Percentiles rank a stretch among this genome's conserved stretches.
Evolutionary conservation across 257 asterid species (phyloP).

Genomic region (Jasminum sambac): DNA sequence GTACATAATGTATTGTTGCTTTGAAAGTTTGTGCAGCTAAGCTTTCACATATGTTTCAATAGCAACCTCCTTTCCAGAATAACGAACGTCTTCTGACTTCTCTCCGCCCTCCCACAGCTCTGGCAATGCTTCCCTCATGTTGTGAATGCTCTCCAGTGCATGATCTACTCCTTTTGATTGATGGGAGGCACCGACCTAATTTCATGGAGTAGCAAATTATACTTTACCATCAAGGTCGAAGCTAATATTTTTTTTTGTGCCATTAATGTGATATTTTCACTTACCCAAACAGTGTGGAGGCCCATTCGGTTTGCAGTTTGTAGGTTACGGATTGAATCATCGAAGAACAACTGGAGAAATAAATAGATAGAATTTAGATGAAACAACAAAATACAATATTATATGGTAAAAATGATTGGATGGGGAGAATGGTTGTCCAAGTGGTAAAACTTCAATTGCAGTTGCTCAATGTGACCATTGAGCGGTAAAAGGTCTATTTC

Average conservation of each 20-base stretch:
- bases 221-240: not conserved
- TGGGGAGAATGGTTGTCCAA: not conserved
- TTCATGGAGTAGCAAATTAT: slow-evolving; percentile 9
- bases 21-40: slow-evolving; percentile 17
- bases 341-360: slow-evolving; percentile 70
- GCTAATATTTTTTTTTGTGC: not conserved
- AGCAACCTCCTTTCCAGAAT: slow-evolving; percentile 47
- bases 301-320: slow-evolving; percentile 71
- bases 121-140: slow-evolving; percentile 80
- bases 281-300: slow-evolving; percentile 78
- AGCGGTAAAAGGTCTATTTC: slow-evolving; percentile 2
- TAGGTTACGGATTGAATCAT: slow-evolving; percentile 80
- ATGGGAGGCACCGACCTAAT: slow-evolving; percentile 72
- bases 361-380: not conserved
- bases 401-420: slow-evolving; percentile 1
- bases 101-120: slow-evolving; percentile 77
- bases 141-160: slow-evolving; percentile 84
- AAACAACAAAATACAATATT: not conserved
- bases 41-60: slow-evolving; percentile 66
- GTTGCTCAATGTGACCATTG: not conserved
- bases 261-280: slow-evolving; percentile 11
- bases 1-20: not conserved
- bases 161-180: slow-evolving; percentile 61
- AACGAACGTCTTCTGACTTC: slow-evolving; percentile 42
- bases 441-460: not conserved